A percentile compares a stretch with the other conserved stretches of the same genome.
Conservation (phyloP, 495 filamentous ascomycete species). For the Neurospora sp. region DNA sequence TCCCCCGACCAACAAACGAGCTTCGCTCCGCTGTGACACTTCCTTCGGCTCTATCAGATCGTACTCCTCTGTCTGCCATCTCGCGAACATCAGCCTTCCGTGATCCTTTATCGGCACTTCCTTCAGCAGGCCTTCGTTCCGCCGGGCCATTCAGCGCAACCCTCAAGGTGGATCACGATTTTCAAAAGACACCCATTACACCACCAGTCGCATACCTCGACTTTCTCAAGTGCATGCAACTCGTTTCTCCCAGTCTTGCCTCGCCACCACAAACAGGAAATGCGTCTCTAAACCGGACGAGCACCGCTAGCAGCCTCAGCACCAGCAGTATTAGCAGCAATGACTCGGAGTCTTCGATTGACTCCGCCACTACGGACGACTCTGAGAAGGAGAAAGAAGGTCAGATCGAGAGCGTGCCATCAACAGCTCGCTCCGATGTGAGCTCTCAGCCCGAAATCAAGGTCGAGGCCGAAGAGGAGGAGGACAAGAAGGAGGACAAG, state of each 20-base stretch:
- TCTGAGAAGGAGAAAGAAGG: slow-evolving; percentile 27
- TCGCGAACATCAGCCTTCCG: slow-evolving; percentile 24
- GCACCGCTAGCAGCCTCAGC: slow-evolving; percentile 21
- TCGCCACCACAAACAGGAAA: slow-evolving; percentile 36
- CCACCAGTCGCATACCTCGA: slow-evolving; percentile 85
- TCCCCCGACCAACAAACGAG: slow-evolving; percentile 46
- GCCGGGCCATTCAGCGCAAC: slow-evolving; percentile 23
- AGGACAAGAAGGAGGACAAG: slow-evolving; percentile 11
- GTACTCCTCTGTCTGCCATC: slow-evolving; percentile 22
- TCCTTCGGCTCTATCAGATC: slow-evolving; percentile 20
- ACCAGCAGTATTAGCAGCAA: slow-evolving; percentile 19
- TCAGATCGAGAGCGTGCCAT: slow-evolving; percentile 37
- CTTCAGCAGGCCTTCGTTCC: slow-evolving; percentile 25
- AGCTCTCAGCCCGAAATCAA: slow-evolving; percentile 43
- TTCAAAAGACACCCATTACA: slow-evolving; percentile 72
- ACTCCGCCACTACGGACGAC: slow-evolving; percentile 16
- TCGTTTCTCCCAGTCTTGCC: slow-evolving; percentile 49
- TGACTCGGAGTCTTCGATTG: slow-evolving; percentile 8
- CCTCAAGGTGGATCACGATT: slow-evolving; percentile 23
- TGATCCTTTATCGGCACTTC: slow-evolving; percentile 21
- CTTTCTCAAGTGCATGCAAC: slow-evolving; percentile 64
- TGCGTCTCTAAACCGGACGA: slow-evolving; percentile 25
- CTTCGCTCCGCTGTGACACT: slow-evolving; percentile 38
- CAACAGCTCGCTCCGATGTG: slow-evolving; percentile 45
- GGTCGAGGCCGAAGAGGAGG: slow-evolving; percentile 23